Base-by-base conservation (phyloP, 2,329 filamentous ascomycete species). In the Phialophora chinensis region DNA sequence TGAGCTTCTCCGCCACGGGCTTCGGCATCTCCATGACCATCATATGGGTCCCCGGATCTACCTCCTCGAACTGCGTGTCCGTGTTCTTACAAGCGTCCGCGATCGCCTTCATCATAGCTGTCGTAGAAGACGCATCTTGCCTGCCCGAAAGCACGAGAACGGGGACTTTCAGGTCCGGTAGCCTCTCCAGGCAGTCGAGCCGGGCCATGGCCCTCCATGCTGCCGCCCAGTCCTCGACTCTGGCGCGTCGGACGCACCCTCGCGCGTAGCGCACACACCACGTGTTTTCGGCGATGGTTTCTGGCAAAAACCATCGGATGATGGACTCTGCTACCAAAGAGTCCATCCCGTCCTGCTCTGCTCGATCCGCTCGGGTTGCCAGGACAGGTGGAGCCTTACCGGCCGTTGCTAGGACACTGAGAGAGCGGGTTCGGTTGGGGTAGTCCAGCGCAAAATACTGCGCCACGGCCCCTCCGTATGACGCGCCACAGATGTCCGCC, bases 201-300 rank as follows among this genome's bases (percentile, higher is more conserved):
- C 8, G 25, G n/a, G 53, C 42, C 55, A 65, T 65, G 8, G 62
- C 49, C 52, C 62, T 55, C 62, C 62, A 60, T 8, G 62, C 62
- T 7, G 62, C 62, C 4, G 62, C 62, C 62, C 62, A 65, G n/a
- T 60, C 35, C 49, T 65, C 56, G 17, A 65, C 47, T 10, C 62
- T 7, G 2, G 49, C 47, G 2, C 47, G 27, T 4, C 47, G 27
- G 4, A 60, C 42, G 8, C 62, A 60, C 1, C 33, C 49, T 33
- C 62, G 27, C 1, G 62, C 55, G 44, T 54, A 65, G 4, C 55
- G 47, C 33, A 65, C 62, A 49, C 55, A 54, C 62, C 49, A 54
- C 6, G 44, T 47, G 33, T 65, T 14, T 31, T 54, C 14, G 25
- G 62, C 62, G 49, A 60, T 61, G 27, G 47, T 61, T 17, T 64